Percentiles rank a stretch among this genome's conserved stretches.
Evolutionary conservation across 306 rosid species (phyloP).

Genomic region (Psophocarpus tetragonolobus): DNA sequence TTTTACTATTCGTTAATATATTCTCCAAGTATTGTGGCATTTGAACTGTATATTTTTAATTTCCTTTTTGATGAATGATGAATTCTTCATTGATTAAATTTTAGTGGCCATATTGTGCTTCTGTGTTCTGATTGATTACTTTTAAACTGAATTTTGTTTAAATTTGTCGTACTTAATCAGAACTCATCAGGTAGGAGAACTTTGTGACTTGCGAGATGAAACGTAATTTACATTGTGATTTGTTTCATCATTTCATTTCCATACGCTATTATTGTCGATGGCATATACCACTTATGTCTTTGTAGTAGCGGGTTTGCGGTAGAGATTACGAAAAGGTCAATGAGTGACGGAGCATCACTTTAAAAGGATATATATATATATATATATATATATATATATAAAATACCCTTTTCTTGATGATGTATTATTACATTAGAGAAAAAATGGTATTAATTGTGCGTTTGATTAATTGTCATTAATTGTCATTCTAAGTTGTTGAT

Average conservation of each 20-base stretch:
- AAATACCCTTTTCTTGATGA: slow-evolving; percentile 16
- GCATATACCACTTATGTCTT: neutral
- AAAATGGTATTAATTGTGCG: slow-evolving; percentile 31
- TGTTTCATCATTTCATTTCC: slow-evolving; percentile 21
- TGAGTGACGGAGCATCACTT: neutral
- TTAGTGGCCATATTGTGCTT: neutral
- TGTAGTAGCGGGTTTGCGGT: neutral
- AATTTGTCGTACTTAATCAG: slow-evolving; percentile 3
- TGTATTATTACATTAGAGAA: slow-evolving; percentile 24
- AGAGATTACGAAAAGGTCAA: slow-evolving; percentile 27
- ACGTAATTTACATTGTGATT: neutral
- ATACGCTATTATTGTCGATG: slow-evolving; percentile 36
- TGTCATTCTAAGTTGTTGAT: slow-evolving; percentile 17
- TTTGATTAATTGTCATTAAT: slow-evolving; percentile 35
- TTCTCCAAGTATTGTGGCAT: neutral
- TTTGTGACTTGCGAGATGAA: neutral
- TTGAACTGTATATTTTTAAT: neutral
- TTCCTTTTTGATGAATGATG: neutral
- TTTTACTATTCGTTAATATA: neutral
- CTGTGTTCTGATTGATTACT: slow-evolving; percentile 6
- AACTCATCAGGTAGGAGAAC: neutral
- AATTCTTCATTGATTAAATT: neutral
- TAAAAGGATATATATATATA: slow-evolving; percentile 15
- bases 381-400: too few species aligned
- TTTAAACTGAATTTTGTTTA: neutral